Conservation (phyloP, 1,139 yeast species). For the Blastobotrys proliferans region DNA sequence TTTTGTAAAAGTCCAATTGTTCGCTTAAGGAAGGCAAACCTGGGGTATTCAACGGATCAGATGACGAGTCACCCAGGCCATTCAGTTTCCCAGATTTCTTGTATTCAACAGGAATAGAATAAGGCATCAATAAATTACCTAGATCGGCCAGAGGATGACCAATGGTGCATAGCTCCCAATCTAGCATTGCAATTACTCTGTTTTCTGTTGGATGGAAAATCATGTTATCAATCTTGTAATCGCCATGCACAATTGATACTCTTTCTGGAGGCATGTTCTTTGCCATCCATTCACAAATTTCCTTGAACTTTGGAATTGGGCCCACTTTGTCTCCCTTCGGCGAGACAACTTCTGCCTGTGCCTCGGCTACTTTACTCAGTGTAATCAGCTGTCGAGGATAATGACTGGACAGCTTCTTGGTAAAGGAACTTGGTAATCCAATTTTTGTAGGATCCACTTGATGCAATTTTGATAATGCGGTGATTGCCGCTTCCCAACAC, state of each 20-base stretch:
- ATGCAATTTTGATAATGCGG: slow-evolving; percentile 44
- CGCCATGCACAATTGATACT: slow-evolving; percentile 55
- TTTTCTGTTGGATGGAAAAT: slow-evolving; percentile 48
- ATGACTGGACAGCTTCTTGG: slow-evolving; percentile 42
- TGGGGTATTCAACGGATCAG: slow-evolving; percentile 13
- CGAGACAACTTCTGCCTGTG: slow-evolving; percentile 38
- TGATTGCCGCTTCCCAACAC: slow-evolving; percentile 48
- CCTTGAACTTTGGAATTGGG: slow-evolving; percentile 48
- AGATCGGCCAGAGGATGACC: slow-evolving; percentile 63
- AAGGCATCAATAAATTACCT: slow-evolving; percentile 56
- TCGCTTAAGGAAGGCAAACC: slow-evolving; percentile 25
- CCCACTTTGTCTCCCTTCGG: slow-evolving; percentile 39
- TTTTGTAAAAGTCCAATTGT: slow-evolving; percentile 24
- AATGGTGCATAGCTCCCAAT: slow-evolving; percentile 63
- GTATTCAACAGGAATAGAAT: slow-evolving; percentile 40
- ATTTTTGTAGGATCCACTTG: slow-evolving; percentile 46
- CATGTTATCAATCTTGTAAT: slow-evolving; percentile 59
- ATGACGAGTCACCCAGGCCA: slow-evolving; percentile 8
- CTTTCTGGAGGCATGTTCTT: slow-evolving; percentile 48
- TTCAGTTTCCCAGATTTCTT: background rate
- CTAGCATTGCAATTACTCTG: slow-evolving; percentile 51
- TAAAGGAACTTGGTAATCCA: slow-evolving; percentile 40
- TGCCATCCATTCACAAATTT: slow-evolving; percentile 42
- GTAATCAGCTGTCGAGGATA: slow-evolving; percentile 54
- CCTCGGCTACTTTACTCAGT: slow-evolving; percentile 41